Percentiles rank a stretch among this genome's conserved stretches.
Conservation (phyloP, 305 asterid genomes). For the Solanum aculeatissimum region DNA sequence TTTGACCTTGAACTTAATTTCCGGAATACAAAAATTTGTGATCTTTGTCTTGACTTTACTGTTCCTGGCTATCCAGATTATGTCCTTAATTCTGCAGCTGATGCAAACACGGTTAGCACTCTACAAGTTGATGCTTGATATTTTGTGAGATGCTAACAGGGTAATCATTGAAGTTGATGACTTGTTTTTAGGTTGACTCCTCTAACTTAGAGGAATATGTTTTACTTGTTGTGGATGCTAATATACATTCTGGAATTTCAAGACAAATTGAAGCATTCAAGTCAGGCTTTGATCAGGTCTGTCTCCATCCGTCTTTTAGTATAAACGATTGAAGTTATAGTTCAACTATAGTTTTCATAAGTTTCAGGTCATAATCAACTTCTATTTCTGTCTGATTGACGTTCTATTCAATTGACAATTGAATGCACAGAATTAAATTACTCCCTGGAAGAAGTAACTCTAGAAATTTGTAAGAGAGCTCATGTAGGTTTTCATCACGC, state of each 20-base stretch:
- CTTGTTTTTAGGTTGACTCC: slow-evolving; percentile 44
- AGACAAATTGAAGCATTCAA: slow-evolving; percentile 91
- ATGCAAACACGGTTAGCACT: slow-evolving; percentile 54
- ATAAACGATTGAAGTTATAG: neutral
- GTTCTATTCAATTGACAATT: neutral
- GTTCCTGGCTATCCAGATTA: slow-evolving; percentile 96
- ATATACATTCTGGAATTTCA: slow-evolving; percentile 64
- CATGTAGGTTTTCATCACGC: neutral
- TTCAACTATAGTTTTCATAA: neutral
- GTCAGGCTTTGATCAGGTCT: slow-evolving; percentile 89
- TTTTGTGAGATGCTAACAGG: slow-evolving; percentile 2
- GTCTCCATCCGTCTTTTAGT: neutral
- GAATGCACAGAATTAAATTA: neutral
- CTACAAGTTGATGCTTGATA: slow-evolving; percentile 3
- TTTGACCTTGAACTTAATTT: slow-evolving; percentile 30
- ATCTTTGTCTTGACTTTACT: slow-evolving; percentile 81
- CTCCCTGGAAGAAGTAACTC: neutral
- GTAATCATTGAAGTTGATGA: slow-evolving; percentile 3
- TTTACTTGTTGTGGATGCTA: slow-evolving; percentile 52
- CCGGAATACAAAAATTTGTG: slow-evolving; percentile 61
- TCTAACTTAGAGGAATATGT: slow-evolving; percentile 71
- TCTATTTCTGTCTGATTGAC: neutral
- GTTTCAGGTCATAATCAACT: neutral
- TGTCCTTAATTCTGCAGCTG: slow-evolving; percentile 26
- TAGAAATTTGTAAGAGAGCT: neutral